These are phyloP conservation scores for Neopestalotiopsis sp. DNA, from an alignment of 2,329 filamentous ascomycete genomes.

Conservation along the genomic window DNA sequence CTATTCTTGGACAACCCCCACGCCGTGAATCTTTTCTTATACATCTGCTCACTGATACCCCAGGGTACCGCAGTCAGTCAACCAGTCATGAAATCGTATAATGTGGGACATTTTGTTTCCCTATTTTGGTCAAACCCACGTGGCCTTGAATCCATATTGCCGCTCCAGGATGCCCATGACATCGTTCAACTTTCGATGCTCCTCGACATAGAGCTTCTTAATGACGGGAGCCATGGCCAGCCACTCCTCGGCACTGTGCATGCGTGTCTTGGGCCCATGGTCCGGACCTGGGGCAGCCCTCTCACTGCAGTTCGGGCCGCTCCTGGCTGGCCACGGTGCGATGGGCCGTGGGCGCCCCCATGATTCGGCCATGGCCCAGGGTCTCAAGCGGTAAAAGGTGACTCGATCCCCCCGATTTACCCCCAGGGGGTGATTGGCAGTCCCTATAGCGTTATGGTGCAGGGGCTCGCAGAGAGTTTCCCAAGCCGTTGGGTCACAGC, in stretches of 20 bases:
- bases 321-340: background rate
- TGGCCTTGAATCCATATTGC: conserved; percentile 26
- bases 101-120: too few relatives aligned
- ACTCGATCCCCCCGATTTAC: background rate
- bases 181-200: conserved; percentile 27
- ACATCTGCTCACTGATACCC: conserved; percentile 26
- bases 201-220: conserved; percentile 27
- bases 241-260: conserved; percentile 27
- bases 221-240: conserved; percentile 25
- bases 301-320: background rate
- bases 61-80: background rate
- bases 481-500: background rate
- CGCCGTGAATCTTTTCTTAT: conserved; percentile 31
- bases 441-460: background rate
- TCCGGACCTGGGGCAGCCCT: background rate
- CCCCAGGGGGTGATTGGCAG: background rate
- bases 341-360: conserved; percentile 1
- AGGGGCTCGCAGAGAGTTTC: background rate
- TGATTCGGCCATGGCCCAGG: background rate
- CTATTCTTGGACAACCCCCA: conserved; percentile 29
- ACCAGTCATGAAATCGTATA: too few relatives aligned
- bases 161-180: conserved; percentile 26
- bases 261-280: background rate
- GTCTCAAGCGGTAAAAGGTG: background rate
- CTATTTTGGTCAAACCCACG: conserved; percentile 20